Evolutionary conservation across 1,284 basidiomycete species (phyloP).

Genomic region (Fomitopsis schrenkii): DNA sequence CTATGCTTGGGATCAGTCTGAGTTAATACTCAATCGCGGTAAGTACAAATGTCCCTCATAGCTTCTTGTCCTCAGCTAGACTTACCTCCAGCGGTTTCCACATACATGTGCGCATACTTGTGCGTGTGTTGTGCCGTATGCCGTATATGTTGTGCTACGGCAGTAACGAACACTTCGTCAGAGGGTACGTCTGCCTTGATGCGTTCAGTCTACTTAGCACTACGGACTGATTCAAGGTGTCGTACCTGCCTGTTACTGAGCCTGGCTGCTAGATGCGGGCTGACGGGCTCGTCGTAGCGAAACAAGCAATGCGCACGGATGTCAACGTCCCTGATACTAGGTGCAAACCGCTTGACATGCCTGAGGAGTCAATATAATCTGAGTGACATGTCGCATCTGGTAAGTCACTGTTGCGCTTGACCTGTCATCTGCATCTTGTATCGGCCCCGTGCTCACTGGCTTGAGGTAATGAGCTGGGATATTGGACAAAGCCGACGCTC

Average conservation of each 20-base stretch:
- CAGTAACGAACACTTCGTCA: slow-evolving; percentile 66
- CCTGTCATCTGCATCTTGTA: slow-evolving; percentile 78
- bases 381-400: neutral
- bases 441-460: slow-evolving; percentile 84
- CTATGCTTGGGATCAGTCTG: slow-evolving; percentile 35
- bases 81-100: slow-evolving; percentile 95
- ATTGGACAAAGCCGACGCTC: slow-evolving; percentile 57
- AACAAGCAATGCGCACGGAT: slow-evolving; percentile 77
- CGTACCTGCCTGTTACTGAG: slow-evolving; percentile 43
- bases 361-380: slow-evolving; percentile 47
- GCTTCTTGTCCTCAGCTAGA: neutral
- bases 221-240: slow-evolving; percentile 20
- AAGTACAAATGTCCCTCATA: too few relatives aligned
- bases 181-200: slow-evolving; percentile 37
- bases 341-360: slow-evolving; percentile 64
- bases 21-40: too few relatives aligned
- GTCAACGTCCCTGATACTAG: slow-evolving; percentile 40
- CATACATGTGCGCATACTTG: slow-evolving; percentile 55
- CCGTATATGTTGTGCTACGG: slow-evolving; percentile 62
- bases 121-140: slow-evolving; percentile 25
- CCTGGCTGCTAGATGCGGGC: slow-evolving; percentile 86
- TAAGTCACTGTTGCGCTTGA: slow-evolving; percentile 32
- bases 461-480: slow-evolving; percentile 79
- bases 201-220: neutral
- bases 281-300: slow-evolving; percentile 86